Conservation (phyloP, 1,284 basidiomycete species). For the Marasmius tenuissimus region DNA sequence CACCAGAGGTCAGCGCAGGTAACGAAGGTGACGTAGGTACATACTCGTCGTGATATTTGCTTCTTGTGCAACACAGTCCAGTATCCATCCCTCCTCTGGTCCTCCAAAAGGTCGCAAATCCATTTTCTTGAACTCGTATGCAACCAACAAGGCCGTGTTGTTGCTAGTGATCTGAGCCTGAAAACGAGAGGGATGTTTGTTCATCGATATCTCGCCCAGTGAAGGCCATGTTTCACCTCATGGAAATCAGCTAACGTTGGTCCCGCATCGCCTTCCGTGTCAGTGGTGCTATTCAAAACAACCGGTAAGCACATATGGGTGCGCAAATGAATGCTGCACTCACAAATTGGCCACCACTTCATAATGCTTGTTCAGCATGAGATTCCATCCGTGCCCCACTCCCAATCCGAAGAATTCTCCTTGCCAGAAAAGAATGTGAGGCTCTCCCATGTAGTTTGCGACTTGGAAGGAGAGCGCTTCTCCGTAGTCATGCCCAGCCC, state of each 20-base stretch:
- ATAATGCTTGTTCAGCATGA: slow-evolving; percentile 3
- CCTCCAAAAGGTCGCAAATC: slow-evolving; percentile 3
- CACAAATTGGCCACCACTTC: slow-evolving; percentile 12
- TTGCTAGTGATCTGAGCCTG: slow-evolving; percentile 5
- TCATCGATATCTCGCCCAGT: not conserved
- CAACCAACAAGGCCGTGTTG: slow-evolving; percentile 8
- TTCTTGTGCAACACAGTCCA: slow-evolving; percentile 8
- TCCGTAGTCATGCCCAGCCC: slow-evolving; percentile 8
- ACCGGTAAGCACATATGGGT: not conserved
- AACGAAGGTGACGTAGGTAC: not conserved
- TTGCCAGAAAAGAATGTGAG: slow-evolving; percentile 5
- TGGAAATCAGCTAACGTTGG: slow-evolving; percentile 9
- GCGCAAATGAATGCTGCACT: not conserved
- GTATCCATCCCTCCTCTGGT: slow-evolving; percentile 7
- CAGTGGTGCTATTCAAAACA: not conserved
- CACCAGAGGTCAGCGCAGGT: not conserved
- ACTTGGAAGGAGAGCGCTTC: not conserved
- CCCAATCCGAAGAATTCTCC: slow-evolving; percentile 1
- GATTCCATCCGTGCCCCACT: slow-evolving; percentile 3
- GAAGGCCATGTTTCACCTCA: not conserved
- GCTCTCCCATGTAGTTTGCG: slow-evolving; percentile 1
- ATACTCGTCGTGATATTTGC: slow-evolving; percentile 7
- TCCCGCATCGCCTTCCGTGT: slow-evolving; percentile 1
- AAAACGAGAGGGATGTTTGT: no score
- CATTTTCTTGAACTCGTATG: not conserved